Evolutionary conservation across 768 basidiomycete species (phyloP), one percentile per base, ranked within the genome.

Genomic region (Grammothele lineata): DNA sequence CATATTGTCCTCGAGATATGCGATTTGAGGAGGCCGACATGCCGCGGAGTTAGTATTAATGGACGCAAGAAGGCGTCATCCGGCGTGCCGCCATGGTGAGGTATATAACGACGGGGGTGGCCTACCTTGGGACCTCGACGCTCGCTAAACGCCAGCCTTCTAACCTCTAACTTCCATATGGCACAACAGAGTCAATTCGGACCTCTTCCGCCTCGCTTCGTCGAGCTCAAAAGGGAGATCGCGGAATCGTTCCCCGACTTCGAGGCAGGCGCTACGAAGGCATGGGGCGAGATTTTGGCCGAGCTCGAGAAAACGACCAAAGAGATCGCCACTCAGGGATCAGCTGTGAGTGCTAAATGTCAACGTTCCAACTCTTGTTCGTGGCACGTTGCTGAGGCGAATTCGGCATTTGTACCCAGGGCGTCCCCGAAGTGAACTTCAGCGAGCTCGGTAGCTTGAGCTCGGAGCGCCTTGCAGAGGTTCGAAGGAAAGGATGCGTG

Each of bases 361-460:
- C 8, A 32, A 32, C 30, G 9, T 9, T 32, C 30, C 15, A 32
- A 32, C 15, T 15, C 15, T 32, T 32, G 30, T 32, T n/a, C n/a
- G n/a, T n/a, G 30, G n/a, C n/a, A n/a, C n/a, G 30, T 9, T 32
- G 15, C 30, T 32, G 30, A 32, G 15, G 30, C 30, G n/a, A n/a
- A 32, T 32, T 32, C 15, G 8, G 30, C 15, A 15, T 32, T 32
- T 15, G 9, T 21, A 3, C 44, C 15, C 23, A 85, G 83, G 76
- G 71, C 53, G 71, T 87, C 32, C 83, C 85, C 3, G 77, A 80
- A 61, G 74, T 87, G 40, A 66, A 76, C 15, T 83, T 83, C 57
- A 57, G 69, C 3, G 74, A 82, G 37, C 64, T 87, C 14, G 59
- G 69, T 5, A 72, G 59, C 18, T 62, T 87, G 34, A 65, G 68